Conservation (phyloP, 176 grass and related monocot species). For the Tillandsia fasciculata region DNA sequence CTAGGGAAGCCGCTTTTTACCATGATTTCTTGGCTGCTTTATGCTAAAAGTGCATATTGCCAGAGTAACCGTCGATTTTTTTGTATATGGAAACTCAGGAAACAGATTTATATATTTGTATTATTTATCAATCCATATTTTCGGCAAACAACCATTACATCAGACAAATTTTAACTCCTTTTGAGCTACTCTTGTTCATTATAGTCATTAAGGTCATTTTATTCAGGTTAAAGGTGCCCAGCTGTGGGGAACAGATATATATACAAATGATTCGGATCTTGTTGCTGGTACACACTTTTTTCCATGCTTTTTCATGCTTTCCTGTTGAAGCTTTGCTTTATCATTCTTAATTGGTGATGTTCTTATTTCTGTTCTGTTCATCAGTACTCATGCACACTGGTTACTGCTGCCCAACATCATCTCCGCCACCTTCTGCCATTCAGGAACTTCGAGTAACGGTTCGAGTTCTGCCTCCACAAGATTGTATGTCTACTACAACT, state of each 20-base stretch:
- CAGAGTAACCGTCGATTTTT: too few relatives aligned
- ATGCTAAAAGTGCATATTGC: too few relatives aligned
- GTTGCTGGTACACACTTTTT: conserved; percentile 60
- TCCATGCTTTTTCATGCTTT: conserved; percentile 3
- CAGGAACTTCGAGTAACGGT: conserved; percentile 69
- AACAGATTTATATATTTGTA: too few relatives aligned
- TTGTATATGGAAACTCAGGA: too few relatives aligned
- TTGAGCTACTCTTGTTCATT: too few relatives aligned
- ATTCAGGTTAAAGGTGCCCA: conserved; percentile 95
- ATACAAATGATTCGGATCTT: conserved; percentile 95
- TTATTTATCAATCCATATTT: too few relatives aligned
- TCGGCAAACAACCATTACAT: too few relatives aligned
- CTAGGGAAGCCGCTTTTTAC: too few relatives aligned
- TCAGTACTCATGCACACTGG: conserved; percentile 97
- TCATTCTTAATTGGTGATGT: conserved; percentile 6
- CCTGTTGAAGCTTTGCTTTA: neutral
- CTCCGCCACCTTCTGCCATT: conserved; percentile 61
- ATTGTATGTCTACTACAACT: conserved; percentile 31
- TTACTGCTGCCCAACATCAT: conserved; percentile 78
- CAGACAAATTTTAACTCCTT: too few relatives aligned
- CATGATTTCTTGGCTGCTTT: too few relatives aligned
- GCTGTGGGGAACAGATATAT: conserved; percentile 91
- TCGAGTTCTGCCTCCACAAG: conserved; percentile 67
- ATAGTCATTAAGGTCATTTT: neutral
- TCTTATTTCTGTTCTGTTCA: conserved; percentile 23